Evolutionary conservation across 345 rosid genomes (phyloP), one percentile per base, ranked within the genome.

Genomic region (Cochlearia excelsa): DNA sequence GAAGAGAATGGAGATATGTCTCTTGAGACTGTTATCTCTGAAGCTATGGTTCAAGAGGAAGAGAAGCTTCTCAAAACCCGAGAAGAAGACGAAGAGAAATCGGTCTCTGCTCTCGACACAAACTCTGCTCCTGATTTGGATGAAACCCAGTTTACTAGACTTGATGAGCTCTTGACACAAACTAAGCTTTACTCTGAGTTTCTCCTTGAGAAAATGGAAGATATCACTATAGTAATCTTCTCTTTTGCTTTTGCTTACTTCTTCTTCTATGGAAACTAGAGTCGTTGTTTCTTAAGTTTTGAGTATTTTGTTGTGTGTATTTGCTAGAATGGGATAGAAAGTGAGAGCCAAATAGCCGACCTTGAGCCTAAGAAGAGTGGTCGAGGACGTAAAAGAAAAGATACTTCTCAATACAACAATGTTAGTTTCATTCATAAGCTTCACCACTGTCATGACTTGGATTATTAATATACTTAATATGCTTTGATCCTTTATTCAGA

Each of bases 181-280:
- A 82, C 97, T 16, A 81, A 87, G 74, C 66, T 87, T 38, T 93
- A 82, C 67, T 60, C 97, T 2, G 88, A 89, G 78, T 87, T 89
- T 61, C 78, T 93, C 61, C 77, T 85, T 64, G 99, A 93, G 73
- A 84, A 87, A 74, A 93, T 93, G 88, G 97, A 87, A 10, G 82
- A 85, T 66, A 87, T 87, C 33, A 81, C 91, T 23, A 48, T 52
- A 34, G 97, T 93, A 85, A 42, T 48, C 11, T 51, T 54, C 68
- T 57, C 48, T 46, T 26, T 16, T 16, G 23, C 23, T 16, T 16
- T 16, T 16, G 23, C 23, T 16, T 16, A 16, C 23, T 16, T 16
- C 23, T 16, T 16, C 23, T 16, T 16, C 23, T 16, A 16, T 16
- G 23, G 23, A 16, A 0, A 0, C 0, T 16, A 16, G 63, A 30